Evolutionary conservation across 2,329 filamentous ascomycete genomes (phyloP).

Genomic region (Curvularia lunata): DNA sequence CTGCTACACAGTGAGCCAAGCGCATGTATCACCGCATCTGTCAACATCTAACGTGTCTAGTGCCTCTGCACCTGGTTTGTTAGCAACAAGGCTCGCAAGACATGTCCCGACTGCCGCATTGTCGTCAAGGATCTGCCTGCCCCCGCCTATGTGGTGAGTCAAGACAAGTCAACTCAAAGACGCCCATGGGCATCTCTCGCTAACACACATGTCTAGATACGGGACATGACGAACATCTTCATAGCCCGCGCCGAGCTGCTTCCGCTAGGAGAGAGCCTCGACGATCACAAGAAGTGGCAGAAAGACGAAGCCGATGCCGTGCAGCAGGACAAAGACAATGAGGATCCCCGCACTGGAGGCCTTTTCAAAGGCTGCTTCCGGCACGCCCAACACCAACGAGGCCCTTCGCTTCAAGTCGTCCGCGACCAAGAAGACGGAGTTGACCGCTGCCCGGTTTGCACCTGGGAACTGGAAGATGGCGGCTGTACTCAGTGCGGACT

Average conservation of each 20-base stretch:
- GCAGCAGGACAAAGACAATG: slow-evolving; percentile 65
- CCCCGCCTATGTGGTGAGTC: slow-evolving; percentile 67
- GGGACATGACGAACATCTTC: slow-evolving; percentile 69
- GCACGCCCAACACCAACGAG: slow-evolving; percentile 26
- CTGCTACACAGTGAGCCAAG: slow-evolving; percentile 66
- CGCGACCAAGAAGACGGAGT: slow-evolving; percentile 66
- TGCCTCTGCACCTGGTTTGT: slow-evolving; percentile 64
- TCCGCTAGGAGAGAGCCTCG: slow-evolving; percentile 66
- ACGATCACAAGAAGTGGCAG: slow-evolving; percentile 64
- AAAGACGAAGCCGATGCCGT: slow-evolving; percentile 66
- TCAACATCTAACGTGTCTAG: slow-evolving; percentile 48
- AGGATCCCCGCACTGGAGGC: slow-evolving; percentile 58
- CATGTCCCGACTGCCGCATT: slow-evolving; percentile 72
- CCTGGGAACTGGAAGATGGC: slow-evolving; percentile 68
- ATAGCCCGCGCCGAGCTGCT: slow-evolving; percentile 65
- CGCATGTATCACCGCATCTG: slow-evolving; percentile 15
- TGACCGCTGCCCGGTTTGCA: slow-evolving; percentile 66
- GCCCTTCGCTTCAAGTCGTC: slow-evolving; percentile 50
- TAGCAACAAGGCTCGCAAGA: slow-evolving; percentile 63
- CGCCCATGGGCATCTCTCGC: neutral
- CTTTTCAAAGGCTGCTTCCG: slow-evolving; percentile 69
- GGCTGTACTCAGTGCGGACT: slow-evolving; percentile 61
- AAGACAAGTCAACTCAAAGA: slow-evolving; percentile 24
- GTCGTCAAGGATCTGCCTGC: slow-evolving; percentile 65
- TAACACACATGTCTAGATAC: slow-evolving; percentile 55